These are phyloP conservation scores for Fusarium stilboides DNA, from an alignment of 2,329 filamentous ascomycete genomes.

Conservation along the genomic window DNA sequence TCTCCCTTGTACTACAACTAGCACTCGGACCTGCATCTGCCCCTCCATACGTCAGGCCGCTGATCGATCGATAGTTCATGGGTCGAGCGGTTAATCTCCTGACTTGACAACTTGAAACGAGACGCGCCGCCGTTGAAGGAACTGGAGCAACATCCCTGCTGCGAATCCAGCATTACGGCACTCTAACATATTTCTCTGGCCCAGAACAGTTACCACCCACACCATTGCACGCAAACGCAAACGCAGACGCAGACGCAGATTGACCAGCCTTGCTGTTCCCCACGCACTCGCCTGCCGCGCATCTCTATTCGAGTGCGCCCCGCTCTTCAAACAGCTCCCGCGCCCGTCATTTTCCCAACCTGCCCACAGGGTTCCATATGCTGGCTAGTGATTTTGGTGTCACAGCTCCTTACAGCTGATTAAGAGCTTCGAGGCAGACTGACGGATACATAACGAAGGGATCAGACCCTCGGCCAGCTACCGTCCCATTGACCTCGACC, in stretches of 20 bases:
- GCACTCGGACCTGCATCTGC: not conserved
- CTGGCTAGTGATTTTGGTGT: slow-evolving; percentile 41
- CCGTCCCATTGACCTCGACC: slow-evolving; percentile 1
- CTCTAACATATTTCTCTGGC: slow-evolving; percentile 11
- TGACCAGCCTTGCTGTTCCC: slow-evolving; percentile 27
- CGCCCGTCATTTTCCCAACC: slow-evolving; percentile 22
- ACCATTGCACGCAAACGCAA: slow-evolving; percentile 10
- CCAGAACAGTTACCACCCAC: slow-evolving; percentile 13
- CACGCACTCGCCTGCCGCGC: slow-evolving; percentile 18
- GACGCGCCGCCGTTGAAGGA: slow-evolving; percentile 21
- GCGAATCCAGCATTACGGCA: slow-evolving; percentile 25
- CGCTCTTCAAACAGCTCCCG: slow-evolving; percentile 24
- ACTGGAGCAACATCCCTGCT: slow-evolving; percentile 35
- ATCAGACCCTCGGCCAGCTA: slow-evolving; percentile 10
- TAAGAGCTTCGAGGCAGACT: slow-evolving; percentile 10
- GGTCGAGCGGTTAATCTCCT: slow-evolving; percentile 1
- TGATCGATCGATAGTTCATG: slow-evolving; percentile 7
- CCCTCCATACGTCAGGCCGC: slow-evolving; percentile 17
- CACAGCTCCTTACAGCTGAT: slow-evolving; percentile 35
- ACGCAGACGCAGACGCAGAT: not conserved
- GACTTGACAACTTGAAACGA: slow-evolving; percentile 25
- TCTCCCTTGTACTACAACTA: not conserved
- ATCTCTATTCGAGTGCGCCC: slow-evolving; percentile 19
- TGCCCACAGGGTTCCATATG: slow-evolving; percentile 33
- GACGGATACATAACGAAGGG: slow-evolving; percentile 42